These are phyloP conservation scores for Geotrichum restrictum DNA, from an alignment of 1,139 yeast species.

Conservation along the genomic window DNA sequence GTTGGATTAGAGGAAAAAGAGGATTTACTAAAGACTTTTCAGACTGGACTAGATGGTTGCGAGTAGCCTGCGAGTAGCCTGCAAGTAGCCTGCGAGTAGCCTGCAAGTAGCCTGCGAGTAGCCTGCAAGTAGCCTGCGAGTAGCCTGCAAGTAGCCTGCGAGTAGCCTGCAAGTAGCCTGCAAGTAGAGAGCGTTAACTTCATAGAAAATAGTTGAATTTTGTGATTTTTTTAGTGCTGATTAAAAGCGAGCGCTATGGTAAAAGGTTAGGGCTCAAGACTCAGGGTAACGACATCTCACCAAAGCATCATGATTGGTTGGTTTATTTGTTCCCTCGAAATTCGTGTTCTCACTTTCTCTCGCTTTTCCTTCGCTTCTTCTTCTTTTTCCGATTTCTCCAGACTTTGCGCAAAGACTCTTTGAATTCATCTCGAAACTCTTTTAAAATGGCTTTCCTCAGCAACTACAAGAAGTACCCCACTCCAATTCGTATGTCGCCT, in stretches of 20 bases:
- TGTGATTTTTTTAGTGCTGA: background rate
- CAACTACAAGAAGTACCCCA: conserved; percentile 44
- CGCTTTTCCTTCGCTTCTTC: too few relatives aligned
- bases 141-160: too few relatives aligned
- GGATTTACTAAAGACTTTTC: conserved; percentile 42
- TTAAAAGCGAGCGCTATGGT: background rate
- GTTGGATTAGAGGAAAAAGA: conserved; percentile 59
- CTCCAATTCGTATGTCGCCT: conserved; percentile 43
- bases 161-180: too few relatives aligned
- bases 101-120: too few relatives aligned
- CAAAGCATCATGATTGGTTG: background rate
- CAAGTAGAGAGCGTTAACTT: conserved; percentile 6
- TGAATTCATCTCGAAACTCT: background rate
- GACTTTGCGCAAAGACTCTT: background rate
- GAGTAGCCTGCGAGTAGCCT: too few relatives aligned
- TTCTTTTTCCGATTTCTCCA: conserved; percentile 5
- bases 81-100: background rate
- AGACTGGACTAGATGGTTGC: conserved; percentile 31
- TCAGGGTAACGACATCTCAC: background rate
- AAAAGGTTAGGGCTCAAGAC: background rate
- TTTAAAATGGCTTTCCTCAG: conserved; percentile 20
- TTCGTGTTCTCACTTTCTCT: background rate
- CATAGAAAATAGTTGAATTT: background rate
- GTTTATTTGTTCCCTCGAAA: background rate
- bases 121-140: too few relatives aligned